Base-by-base conservation (phyloP, 139 green algal genomes). In the Picochlorum sp. region DNA sequence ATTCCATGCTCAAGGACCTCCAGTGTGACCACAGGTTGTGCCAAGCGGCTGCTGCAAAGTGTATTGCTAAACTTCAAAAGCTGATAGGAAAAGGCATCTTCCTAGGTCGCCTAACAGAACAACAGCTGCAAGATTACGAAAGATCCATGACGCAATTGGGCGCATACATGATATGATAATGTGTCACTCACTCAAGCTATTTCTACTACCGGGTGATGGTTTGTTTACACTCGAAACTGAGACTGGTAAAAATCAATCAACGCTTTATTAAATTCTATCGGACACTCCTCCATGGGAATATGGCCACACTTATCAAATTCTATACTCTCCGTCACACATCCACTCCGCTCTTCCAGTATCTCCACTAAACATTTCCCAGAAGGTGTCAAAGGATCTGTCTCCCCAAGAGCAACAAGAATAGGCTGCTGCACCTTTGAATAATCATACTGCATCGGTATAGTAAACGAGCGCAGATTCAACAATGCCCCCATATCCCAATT, bases 1-100 rank as follows among this genome's bases (percentile, higher is more conserved):
- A 59, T 11, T 78, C 85, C 1, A 51, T 94, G 49, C 91, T 95
- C 62, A 56, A 55, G 8, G 80, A 80, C 34, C 70, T 95, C 28
- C 57, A 63, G 10, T 88, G 83, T 63, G 83, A 76, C 6, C 78
- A 91, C 51, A 78, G 82, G 65, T 70, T 89, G 32, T 81, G 78
- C 56, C 74, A 81, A 61, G 80, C 70, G 6, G 83, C 85, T 14
- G 88, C 89, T 23, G 81, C 70, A 1, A 54, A 62, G 28, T 82
- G 68, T 21, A 62, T 88, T 20, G 76, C 54, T 3, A 44, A 57
- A 18, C 67, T 95, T 65, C 75, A 85, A 1, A 80, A 90, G 54
- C 63, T 82, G 51, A 63, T 96, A 18, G 88, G 86, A 3, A 75
- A 77, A 20, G 62, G 68, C 62, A 82, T 85, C n/a, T 81, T 76